Evolutionary conservation across 352 stramenopile genomes (phyloP).

Genomic region (Plasmopara muralis): DNA sequence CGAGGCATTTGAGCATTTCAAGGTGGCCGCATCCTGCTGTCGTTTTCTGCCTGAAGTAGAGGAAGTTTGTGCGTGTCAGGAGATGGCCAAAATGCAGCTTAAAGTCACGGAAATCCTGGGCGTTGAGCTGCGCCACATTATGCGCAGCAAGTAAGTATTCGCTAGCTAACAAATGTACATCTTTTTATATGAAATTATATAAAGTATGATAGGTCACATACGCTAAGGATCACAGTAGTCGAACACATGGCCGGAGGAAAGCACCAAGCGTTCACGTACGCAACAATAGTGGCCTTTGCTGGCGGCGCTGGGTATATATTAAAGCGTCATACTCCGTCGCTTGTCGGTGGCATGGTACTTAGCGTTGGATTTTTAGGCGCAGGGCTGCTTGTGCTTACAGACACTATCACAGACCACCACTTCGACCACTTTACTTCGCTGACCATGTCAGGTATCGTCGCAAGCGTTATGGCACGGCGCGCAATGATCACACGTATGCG

Average conservation of each 20-base stretch:
- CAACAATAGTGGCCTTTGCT: constrained; percentile 51
- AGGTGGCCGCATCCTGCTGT: constrained; percentile 57
- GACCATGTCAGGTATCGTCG: constrained; percentile 63
- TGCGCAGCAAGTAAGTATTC: constrained; percentile 58
- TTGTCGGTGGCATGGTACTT: constrained; percentile 55
- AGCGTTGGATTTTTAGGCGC: constrained; percentile 63
- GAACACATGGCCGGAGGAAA: constrained; percentile 26
- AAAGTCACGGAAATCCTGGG: constrained; percentile 78
- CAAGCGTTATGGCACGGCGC: constrained; percentile 46
- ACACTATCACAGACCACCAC: constrained; percentile 63
- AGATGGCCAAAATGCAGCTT: constrained; percentile 83
- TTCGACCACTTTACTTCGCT: constrained; percentile 65
- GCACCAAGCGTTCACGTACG: constrained; percentile 71
- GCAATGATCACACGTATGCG: constrained; percentile 41
- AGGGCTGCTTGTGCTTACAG: constrained; percentile 55
- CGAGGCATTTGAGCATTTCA: constrained; percentile 74
- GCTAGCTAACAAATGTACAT: constrained; percentile 5
- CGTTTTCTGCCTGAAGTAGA: constrained; percentile 81
- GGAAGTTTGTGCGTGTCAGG: constrained; percentile 65
- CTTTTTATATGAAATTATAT: constrained; percentile 1
- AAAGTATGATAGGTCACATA: not conserved
- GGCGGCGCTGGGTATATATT: constrained; percentile 55
- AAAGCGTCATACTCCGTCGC: constrained; percentile 56
- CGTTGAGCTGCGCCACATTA: constrained; percentile 81
- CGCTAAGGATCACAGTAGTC: not conserved